These are phyloP conservation scores for Pleurotus tuoliensis DNA, from an alignment of 768 basidiomycete species.

Conservation along the genomic window DNA sequence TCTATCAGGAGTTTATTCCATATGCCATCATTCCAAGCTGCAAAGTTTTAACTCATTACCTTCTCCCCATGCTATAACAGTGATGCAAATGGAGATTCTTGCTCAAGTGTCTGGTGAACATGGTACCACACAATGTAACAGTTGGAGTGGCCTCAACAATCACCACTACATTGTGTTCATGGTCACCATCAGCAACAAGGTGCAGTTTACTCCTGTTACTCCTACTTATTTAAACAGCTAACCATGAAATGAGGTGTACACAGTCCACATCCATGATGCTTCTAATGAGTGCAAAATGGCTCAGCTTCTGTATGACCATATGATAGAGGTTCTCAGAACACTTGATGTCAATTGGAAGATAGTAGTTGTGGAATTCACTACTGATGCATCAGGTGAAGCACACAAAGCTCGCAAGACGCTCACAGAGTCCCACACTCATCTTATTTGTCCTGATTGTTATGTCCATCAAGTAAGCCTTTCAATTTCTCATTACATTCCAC, in stretches of 20 bases:
- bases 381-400: constrained; percentile 33
- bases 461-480: constrained; percentile 30
- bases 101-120: constrained; percentile 10
- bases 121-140: constrained; percentile 28
- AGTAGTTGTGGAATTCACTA: constrained; percentile 20
- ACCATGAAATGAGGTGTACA: constrained; percentile 17
- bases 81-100: background rate
- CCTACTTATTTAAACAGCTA: constrained; percentile 1
- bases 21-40: background rate
- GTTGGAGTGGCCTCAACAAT: constrained; percentile 30
- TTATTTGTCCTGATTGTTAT: constrained; percentile 31
- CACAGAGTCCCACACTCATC: constrained; percentile 11
- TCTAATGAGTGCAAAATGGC: constrained; percentile 27
- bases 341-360: constrained; percentile 21
- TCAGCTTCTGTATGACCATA: constrained; percentile 20
- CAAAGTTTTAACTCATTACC: constrained; percentile 9
- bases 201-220: constrained; percentile 8
- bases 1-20: constrained; percentile 15
- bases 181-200: constrained; percentile 18
- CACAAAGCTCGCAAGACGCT: constrained; percentile 20
- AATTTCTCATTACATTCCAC: background rate
- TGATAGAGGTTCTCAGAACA: constrained; percentile 13
- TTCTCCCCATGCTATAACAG: constrained; percentile 9
- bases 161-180: constrained; percentile 31
- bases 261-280: constrained; percentile 26